A percentile compares a stretch with the other conserved stretches of the same genome.
phyloP scores from a whole-genome alignment of 345 rosid species.

The Nasturtium officinale region DNA sequence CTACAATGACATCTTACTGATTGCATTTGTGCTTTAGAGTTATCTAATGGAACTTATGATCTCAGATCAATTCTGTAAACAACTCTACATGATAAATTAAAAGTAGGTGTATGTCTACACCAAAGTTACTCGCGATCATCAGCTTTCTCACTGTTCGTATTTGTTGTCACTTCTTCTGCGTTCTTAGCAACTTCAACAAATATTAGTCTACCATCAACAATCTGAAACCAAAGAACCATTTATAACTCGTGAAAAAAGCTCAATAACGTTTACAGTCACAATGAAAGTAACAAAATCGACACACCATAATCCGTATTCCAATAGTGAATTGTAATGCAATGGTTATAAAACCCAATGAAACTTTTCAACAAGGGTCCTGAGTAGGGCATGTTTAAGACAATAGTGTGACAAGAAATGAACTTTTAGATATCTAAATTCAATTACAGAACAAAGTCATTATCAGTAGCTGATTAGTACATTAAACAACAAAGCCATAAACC shows the following conservation, averaged over 20 bases:
- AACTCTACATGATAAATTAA: conserved; percentile 9
- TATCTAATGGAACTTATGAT: background rate
- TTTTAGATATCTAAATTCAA: background rate
- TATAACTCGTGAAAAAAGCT: background rate
- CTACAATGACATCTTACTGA: conserved; percentile 2
- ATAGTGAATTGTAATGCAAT: background rate
- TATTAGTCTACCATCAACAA: conserved; percentile 55
- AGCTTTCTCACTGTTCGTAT: background rate
- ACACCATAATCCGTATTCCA: background rate
- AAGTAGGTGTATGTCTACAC: background rate
- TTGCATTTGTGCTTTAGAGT: background rate
- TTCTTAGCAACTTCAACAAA: conserved; percentile 62
- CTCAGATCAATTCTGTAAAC: background rate
- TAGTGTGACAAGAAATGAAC: background rate
- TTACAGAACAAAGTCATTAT: background rate
- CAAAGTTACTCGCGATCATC: background rate
- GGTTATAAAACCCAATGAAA: background rate
- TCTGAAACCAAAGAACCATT: conserved; percentile 29
- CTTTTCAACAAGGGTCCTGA: background rate
- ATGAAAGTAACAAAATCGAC: background rate
- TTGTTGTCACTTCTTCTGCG: background rate
- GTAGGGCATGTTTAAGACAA: background rate
- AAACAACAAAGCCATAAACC: background rate
- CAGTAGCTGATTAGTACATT: no score
- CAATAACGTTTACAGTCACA: background rate